A percentile compares a stretch with the other conserved stretches of the same genome.
phyloP scores from a whole-genome alignment of 805 yeast genomes.

The Kurtzmaniella cleridarum region DNA sequence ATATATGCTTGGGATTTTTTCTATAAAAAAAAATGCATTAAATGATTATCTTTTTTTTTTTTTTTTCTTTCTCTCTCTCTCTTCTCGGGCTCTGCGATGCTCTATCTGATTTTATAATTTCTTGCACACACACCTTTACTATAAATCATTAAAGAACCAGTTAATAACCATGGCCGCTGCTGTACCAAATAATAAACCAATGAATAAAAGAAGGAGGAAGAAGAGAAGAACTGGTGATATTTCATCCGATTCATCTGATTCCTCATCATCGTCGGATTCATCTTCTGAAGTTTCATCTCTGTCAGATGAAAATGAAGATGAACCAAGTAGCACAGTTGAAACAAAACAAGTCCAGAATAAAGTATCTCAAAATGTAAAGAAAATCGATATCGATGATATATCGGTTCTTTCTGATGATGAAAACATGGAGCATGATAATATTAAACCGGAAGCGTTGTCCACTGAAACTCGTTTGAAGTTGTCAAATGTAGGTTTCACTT shows the following conservation, averaged over 20 bases:
- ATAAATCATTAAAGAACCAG: too few species aligned
- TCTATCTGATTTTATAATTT: too few species aligned
- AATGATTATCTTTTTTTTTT: too few species aligned
- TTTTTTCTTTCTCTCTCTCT: too few species aligned
- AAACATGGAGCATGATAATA: conserved; percentile 4
- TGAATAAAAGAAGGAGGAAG: conserved; percentile 56
- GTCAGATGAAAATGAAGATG: conserved; percentile 10
- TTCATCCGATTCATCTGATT: conserved; percentile 3
- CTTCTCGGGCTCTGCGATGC: too few species aligned
- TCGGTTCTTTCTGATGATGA: conserved; percentile 25
- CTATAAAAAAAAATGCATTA: too few species aligned
- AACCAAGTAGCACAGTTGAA: conserved; percentile 7
- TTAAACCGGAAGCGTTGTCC: conserved; percentile 15
- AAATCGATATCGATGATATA: conserved; percentile 23
- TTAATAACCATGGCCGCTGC: not conserved
- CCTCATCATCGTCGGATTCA: conserved; percentile 2
- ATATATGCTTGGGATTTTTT: too few species aligned
- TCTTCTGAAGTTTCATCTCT: not conserved
- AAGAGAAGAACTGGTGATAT: conserved; percentile 77
- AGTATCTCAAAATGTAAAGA: not conserved
- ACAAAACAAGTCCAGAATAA: conserved; percentile 10
- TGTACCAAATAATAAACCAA: not conserved
- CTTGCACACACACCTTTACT: too few species aligned
- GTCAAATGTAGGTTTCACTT: conserved; percentile 20
- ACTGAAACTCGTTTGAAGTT: conserved; percentile 15